Conservation (phyloP, 1,284 basidiomycete species). For the Exobasidium rhododendri region DNA sequence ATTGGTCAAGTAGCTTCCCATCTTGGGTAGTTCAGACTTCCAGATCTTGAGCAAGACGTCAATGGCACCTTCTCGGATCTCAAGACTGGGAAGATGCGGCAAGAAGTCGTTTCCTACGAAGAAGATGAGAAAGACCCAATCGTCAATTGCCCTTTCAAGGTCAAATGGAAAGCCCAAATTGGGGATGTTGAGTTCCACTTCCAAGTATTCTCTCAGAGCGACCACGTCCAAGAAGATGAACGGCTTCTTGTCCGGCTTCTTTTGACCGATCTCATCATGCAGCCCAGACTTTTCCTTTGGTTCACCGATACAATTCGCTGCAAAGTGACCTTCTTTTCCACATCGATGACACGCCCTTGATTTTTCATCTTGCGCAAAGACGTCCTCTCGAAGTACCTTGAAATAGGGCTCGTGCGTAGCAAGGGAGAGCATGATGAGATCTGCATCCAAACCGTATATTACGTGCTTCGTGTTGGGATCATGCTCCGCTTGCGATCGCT, state of each 20-base stretch:
- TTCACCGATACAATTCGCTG: constrained; percentile 73
- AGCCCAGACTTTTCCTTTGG: constrained; percentile 56
- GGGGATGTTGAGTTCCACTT: constrained; percentile 84
- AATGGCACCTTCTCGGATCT: constrained; percentile 98
- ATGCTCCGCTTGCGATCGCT: constrained; percentile 79
- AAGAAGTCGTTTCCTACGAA: constrained; percentile 99
- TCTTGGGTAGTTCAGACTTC: constrained; percentile 83
- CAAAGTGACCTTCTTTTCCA: constrained; percentile 89
- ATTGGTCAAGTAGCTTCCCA: constrained; percentile 96
- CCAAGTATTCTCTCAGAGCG: constrained; percentile 92
- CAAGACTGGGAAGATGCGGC: constrained; percentile 93
- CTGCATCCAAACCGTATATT: constrained; percentile 97
- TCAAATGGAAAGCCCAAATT: constrained; percentile 81
- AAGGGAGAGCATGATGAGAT: constrained; percentile 96
- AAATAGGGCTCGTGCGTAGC: constrained; percentile 98
- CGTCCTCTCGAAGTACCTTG: constrained; percentile 94
- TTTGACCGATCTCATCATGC: constrained; percentile 55
- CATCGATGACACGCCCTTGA: constrained; percentile 79
- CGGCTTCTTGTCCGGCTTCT: constrained; percentile 73
- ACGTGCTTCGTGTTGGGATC: constrained; percentile 95
- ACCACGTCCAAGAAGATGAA: constrained; percentile 99
- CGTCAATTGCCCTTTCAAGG: constrained; percentile 94
- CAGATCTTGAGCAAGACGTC: constrained; percentile 93
- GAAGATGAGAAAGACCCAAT: constrained; percentile 99
- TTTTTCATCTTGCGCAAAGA: constrained; percentile 71